A percentile compares a stretch with the other conserved stretches of the same genome.
These are phyloP conservation scores for Apophysomyces elegans DNA, from an alignment of 371 early-diverging fungal species.

Conservation along the genomic window DNA sequence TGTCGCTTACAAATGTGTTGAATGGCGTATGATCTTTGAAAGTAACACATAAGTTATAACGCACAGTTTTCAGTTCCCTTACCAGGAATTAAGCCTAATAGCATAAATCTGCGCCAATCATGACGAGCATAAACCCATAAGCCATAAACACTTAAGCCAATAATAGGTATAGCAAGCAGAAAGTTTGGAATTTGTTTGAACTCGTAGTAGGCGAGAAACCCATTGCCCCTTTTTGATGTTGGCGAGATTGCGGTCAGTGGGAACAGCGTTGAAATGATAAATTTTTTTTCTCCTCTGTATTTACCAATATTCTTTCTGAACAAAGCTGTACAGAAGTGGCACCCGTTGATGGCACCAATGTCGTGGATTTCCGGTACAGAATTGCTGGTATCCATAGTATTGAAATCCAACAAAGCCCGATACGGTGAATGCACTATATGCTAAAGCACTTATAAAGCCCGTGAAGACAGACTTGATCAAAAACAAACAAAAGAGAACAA, in stretches of 20 bases:
- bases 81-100: conserved; percentile 48
- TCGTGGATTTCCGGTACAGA: conserved; percentile 58
- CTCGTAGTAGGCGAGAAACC: conserved; percentile 84
- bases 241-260: not conserved
- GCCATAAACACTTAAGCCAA: conserved; percentile 64
- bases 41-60: not conserved
- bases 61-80: not conserved
- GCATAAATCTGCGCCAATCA: conserved; percentile 55
- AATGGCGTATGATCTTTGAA: not conserved
- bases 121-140: conserved; percentile 57
- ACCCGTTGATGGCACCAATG: conserved; percentile 73
- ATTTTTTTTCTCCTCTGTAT: not conserved
- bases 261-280: not conserved
- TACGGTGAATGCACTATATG: conserved; percentile 49
- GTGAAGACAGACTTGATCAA: not conserved
- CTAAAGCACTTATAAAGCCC: not conserved
- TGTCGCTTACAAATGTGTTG: conserved; percentile 18
- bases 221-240: conserved; percentile 65
- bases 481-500: not conserved
- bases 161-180: conserved; percentile 83
- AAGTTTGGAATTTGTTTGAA: conserved; percentile 89
- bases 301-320: conserved; percentile 90
- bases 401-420: conserved; percentile 75
- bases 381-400: conserved; percentile 65
- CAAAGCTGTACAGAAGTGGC: conserved; percentile 82